These are phyloP conservation scores for Kurtzmaniella quercitrusa DNA, from an alignment of 1,139 yeast species.

Conservation along the genomic window DNA sequence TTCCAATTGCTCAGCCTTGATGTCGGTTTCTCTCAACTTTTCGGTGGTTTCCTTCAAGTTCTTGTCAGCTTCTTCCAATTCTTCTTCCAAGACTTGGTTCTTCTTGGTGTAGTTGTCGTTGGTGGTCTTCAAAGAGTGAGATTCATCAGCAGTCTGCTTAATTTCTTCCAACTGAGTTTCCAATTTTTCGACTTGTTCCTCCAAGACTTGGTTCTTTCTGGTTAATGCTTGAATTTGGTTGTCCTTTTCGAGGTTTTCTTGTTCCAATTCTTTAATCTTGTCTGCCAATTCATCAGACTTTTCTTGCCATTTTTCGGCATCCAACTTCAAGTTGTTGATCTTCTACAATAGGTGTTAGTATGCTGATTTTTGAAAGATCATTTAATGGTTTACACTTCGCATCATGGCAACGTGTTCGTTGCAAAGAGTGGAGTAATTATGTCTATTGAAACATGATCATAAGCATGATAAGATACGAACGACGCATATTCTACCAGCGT, in stretches of 20 bases:
- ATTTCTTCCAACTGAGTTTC: conserved; percentile 76
- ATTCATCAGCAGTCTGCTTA: conserved; percentile 90
- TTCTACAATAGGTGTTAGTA: conserved; percentile 44
- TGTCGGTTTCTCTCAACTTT: conserved; percentile 91
- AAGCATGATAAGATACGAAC: too few species aligned
- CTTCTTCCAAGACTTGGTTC: conserved; percentile 88
- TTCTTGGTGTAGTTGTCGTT: conserved; percentile 91
- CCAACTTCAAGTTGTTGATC: conserved; percentile 85
- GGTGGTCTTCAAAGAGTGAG: conserved; percentile 81
- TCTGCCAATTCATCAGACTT: conserved; percentile 84
- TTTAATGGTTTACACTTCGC: neutral
- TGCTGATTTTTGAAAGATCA: neutral
- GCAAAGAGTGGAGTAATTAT: neutral
- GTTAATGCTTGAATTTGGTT: conserved; percentile 91
- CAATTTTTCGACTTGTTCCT: conserved; percentile 85
- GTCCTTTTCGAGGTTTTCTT: conserved; percentile 86
- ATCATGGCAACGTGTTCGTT: neutral
- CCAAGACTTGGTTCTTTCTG: conserved; percentile 88
- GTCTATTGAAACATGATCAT: too few species aligned
- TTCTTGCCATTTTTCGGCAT: conserved; percentile 96
- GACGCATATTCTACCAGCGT: too few species aligned
- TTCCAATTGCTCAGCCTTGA: conserved; percentile 95
- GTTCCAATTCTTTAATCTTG: conserved; percentile 85
- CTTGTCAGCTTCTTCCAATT: conserved; percentile 87
- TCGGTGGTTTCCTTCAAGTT: conserved; percentile 91